Evolutionary conservation across 805 yeast genomes (phyloP).

Genomic region (Blastobotrys attinorum): DNA sequence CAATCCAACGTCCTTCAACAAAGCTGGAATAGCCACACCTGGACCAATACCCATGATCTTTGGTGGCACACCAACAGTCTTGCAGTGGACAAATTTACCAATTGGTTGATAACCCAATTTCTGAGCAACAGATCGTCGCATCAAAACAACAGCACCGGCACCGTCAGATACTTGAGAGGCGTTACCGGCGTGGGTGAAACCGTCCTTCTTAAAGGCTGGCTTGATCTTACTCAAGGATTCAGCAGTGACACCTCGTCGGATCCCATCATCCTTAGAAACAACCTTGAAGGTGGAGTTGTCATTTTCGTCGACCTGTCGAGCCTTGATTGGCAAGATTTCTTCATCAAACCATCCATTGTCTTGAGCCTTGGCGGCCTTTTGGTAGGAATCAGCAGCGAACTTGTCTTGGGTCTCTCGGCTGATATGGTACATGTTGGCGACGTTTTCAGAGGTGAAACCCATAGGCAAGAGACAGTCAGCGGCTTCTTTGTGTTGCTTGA

Average conservation of each 20-base stretch:
- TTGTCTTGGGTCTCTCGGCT: constrained; percentile 71
- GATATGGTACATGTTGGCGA: constrained; percentile 58
- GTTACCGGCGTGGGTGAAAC: constrained; percentile 91
- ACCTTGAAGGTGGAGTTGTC: constrained; percentile 49
- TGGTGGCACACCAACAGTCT: constrained; percentile 90
- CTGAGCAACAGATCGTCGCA: constrained; percentile 81
- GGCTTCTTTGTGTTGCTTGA: constrained; percentile 41
- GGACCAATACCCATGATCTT: constrained; percentile 98
- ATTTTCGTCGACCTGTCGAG: constrained; percentile 42
- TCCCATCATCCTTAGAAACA: constrained; percentile 78
- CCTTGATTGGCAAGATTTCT: constrained; percentile 77
- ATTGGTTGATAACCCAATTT: constrained; percentile 59
- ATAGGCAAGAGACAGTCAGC: constrained; percentile 82
- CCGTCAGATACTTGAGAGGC: constrained; percentile 96
- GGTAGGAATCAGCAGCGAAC: constrained; percentile 81
- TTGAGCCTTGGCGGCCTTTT: constrained; percentile 75
- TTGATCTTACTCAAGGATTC: constrained; percentile 63
- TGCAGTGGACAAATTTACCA: constrained; percentile 74
- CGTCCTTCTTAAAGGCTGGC: constrained; percentile 82
- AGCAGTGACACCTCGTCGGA: constrained; percentile 78
- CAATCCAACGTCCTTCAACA: constrained; percentile 55
- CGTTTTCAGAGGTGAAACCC: constrained; percentile 95
- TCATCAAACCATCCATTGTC: constrained; percentile 68
- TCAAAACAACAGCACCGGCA: constrained; percentile 81
- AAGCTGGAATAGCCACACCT: constrained; percentile 86